These are phyloP conservation scores for Amesomyces nigricolor DNA, from an alignment of 2,329 filamentous ascomycete species.

Conservation along the genomic window DNA sequence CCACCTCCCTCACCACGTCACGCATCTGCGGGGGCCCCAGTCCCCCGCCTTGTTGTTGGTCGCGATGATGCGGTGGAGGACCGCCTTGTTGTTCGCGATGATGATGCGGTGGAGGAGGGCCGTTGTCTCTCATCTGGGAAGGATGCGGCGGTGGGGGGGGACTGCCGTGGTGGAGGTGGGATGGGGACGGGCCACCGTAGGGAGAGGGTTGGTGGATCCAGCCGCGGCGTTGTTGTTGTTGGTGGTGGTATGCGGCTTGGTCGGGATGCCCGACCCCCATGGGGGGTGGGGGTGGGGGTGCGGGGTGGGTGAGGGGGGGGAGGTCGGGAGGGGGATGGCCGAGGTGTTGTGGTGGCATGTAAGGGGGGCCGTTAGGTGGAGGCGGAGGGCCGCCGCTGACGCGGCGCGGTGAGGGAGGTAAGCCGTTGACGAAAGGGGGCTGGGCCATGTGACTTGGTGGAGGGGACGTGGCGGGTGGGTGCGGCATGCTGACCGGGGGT, in stretches of 20 bases:
- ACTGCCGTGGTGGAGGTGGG: conserved; percentile 36
- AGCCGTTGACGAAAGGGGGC: conserved; percentile 38
- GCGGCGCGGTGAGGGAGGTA: conserved; percentile 46
- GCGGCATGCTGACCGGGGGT: conserved; percentile 29
- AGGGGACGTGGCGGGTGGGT: conserved; percentile 31
- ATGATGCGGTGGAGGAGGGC: background rate
- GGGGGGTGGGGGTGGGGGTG: conserved; percentile 10
- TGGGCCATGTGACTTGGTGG: conserved; percentile 39
- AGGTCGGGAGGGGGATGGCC: conserved; percentile 32
- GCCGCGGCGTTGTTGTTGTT: background rate
- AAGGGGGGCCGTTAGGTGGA: conserved; percentile 38
- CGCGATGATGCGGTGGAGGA: background rate
- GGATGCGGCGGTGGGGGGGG: conserved; percentile 37
- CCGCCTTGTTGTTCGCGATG: background rate
- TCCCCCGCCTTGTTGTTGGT: background rate
- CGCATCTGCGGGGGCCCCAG: no score
- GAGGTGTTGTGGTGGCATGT: conserved; percentile 30
- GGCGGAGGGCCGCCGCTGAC: conserved; percentile 39
- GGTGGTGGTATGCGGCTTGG: background rate
- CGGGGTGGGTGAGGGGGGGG: conserved; percentile 9
- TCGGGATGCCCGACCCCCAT: conserved; percentile 7
- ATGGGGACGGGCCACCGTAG: background rate
- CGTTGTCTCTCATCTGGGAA: conserved; percentile 11
- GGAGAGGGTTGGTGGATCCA: background rate
- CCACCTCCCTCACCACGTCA: background rate